Percentiles rank a stretch among this genome's conserved stretches.
Evolutionary conservation across 208 protist genomes (phyloP).

Genomic region (Acanthamoeba triangularis): DNA sequence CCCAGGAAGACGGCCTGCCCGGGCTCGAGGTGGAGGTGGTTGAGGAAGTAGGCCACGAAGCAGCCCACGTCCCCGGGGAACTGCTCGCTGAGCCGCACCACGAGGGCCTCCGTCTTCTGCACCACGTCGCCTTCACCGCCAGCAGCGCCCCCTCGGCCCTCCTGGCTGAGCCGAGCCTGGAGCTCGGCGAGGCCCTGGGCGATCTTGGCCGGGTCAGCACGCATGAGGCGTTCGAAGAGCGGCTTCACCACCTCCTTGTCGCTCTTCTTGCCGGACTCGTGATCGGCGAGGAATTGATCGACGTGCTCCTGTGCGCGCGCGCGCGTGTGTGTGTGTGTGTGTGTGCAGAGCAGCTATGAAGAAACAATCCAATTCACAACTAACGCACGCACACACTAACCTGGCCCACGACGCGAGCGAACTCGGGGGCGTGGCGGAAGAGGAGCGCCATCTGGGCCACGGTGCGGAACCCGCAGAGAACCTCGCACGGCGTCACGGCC

Average conservation of each 20-base stretch:
- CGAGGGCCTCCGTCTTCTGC: slow-evolving; percentile 83
- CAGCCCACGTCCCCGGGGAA: slow-evolving; percentile 98
- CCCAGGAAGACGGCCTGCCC: slow-evolving; percentile 97
- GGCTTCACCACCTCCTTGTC: slow-evolving; percentile 60
- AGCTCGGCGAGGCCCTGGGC: slow-evolving; percentile 66
- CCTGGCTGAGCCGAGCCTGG: slow-evolving; percentile 21
- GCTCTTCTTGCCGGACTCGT: slow-evolving; percentile 20
- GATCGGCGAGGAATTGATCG: slow-evolving; percentile 5
- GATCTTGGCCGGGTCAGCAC: neutral
- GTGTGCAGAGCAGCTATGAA: too few relatives aligned
- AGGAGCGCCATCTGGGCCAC: slow-evolving; percentile 93
- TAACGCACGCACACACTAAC: neutral
- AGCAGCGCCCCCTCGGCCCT: neutral
- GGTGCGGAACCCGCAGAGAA: slow-evolving; percentile 97
- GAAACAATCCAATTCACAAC: too few relatives aligned
- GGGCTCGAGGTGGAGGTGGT: slow-evolving; percentile 95
- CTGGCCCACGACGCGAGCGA: slow-evolving; percentile 76
- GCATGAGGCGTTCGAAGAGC: slow-evolving; percentile 82
- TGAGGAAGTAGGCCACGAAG: slow-evolving; percentile 99
- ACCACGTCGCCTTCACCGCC: neutral
- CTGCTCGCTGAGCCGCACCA: slow-evolving; percentile 93
- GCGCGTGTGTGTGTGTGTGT: too few relatives aligned
- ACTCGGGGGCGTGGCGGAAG: slow-evolving; percentile 68
- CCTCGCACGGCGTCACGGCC: slow-evolving; percentile 96
- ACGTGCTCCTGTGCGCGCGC: neutral